Percentiles rank a stretch among this genome's conserved stretches.
Evolutionary conservation across 768 basidiomycete species (phyloP).

Genomic region (Termitomyces sp.): DNA sequence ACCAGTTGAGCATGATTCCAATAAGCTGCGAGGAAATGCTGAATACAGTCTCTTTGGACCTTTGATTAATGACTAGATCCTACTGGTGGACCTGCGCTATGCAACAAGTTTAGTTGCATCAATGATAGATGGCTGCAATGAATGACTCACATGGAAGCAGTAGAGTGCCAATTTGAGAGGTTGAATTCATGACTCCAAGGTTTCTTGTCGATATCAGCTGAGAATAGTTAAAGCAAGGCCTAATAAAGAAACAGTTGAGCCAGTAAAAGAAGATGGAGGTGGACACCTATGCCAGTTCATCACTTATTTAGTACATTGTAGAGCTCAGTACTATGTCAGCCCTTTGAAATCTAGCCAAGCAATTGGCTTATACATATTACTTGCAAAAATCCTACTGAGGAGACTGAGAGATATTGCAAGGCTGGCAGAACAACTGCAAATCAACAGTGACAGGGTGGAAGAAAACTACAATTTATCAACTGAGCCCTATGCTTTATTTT

Average conservation of each 20-base stretch:
- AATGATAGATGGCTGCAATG: background rate
- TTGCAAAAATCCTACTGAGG: too few relatives aligned
- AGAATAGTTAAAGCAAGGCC: background rate
- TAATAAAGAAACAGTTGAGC: background rate
- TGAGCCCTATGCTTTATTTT: too few relatives aligned
- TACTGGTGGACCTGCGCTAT: slow-evolving; percentile 1
- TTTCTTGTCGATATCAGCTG: background rate
- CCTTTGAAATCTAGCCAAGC: background rate
- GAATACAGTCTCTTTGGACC: too few relatives aligned
- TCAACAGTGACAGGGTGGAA: too few relatives aligned
- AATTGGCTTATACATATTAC: background rate
- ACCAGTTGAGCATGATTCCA: slow-evolving; percentile 10
- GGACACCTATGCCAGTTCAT: background rate
- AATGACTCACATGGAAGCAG: background rate
- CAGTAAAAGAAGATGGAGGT: background rate
- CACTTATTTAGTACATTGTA: background rate
- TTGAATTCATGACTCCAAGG: background rate
- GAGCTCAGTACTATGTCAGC: background rate
- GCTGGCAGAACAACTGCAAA: too few relatives aligned
- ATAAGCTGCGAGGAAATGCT: slow-evolving; percentile 1
- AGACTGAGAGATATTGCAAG: too few relatives aligned
- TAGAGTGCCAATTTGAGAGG: background rate
- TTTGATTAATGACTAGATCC: too few relatives aligned
- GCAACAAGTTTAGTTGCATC: background rate
- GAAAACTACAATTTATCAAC: too few relatives aligned